Conservation (phyloP, 1,284 basidiomycete genomes). For the Cronartium quercuum region DNA sequence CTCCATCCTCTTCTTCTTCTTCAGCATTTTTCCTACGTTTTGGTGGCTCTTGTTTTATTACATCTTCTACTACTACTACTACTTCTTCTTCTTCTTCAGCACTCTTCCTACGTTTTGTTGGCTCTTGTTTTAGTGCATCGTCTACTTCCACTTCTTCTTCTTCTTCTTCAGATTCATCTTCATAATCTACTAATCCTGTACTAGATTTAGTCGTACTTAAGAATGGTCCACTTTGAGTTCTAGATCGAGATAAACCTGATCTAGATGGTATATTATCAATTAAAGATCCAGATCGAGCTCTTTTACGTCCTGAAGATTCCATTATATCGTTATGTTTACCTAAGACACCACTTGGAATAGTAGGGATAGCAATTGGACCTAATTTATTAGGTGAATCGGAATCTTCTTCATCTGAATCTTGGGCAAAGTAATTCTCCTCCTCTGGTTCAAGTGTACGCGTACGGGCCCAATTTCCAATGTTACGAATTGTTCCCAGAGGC, state of each 20-base stretch:
- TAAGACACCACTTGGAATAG: background rate
- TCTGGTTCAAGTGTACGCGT: constrained; percentile 24
- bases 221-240: background rate
- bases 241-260: background rate
- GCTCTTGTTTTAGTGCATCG: constrained; percentile 7
- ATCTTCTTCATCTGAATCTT: constrained; percentile 33
- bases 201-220: background rate
- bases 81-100: constrained; percentile 36
- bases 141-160: background rate
- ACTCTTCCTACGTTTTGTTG: constrained; percentile 20
- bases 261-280: background rate
- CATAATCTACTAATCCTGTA: constrained; percentile 23
- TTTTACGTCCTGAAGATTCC: background rate
- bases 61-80: constrained; percentile 6
- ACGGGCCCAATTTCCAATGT: constrained; percentile 34
- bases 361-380: constrained; percentile 1
- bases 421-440: constrained; percentile 38
- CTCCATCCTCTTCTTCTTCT: constrained; percentile 26
- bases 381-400: background rate
- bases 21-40: constrained; percentile 25
- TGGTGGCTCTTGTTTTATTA: constrained; percentile 18
- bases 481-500: no score
- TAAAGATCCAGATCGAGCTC: background rate
- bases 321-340: background rate
- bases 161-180: constrained; percentile 27